Evolutionary conservation across 2,329 filamentous ascomycete genomes (phyloP).

Genomic region (Monilinia aucupariae): DNA sequence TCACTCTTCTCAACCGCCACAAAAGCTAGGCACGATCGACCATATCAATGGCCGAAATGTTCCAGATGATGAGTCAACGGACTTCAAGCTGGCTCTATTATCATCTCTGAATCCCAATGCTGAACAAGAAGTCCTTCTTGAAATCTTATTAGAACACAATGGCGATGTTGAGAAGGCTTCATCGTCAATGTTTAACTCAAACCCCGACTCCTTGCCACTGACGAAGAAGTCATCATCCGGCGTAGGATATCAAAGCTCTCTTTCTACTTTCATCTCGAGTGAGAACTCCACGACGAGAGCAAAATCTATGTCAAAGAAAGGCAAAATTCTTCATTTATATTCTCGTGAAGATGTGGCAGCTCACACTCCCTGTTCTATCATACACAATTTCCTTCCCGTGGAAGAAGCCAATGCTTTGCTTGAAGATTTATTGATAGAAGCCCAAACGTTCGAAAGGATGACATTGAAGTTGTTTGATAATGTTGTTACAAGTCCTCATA

Average conservation of each 20-base stretch:
- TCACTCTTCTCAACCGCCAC: conserved; percentile 16
- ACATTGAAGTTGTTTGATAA: conserved; percentile 86
- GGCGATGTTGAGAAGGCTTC: conserved; percentile 68
- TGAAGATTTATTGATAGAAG: conserved; percentile 68
- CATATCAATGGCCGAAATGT: conserved; percentile 29
- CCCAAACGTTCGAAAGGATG: conserved; percentile 61
- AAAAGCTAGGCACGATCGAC: neutral
- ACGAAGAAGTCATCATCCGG: conserved; percentile 30
- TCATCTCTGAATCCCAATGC: conserved; percentile 66
- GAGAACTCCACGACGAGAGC: conserved; percentile 38
- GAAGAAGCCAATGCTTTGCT: conserved; percentile 70
- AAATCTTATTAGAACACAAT: conserved; percentile 70
- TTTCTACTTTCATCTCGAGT: conserved; percentile 44
- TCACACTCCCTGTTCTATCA: conserved; percentile 84
- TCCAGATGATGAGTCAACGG: conserved; percentile 66
- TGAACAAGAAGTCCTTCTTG: conserved; percentile 64
- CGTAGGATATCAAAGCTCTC: conserved; percentile 57
- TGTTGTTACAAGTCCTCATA: conserved; percentile 79
- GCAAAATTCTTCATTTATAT: conserved; percentile 78
- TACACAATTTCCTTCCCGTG: conserved; percentile 79
- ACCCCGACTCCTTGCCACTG: conserved; percentile 19
- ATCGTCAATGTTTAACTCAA: conserved; percentile 44
- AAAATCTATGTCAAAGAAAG: conserved; percentile 62
- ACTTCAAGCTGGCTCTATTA: conserved; percentile 80
- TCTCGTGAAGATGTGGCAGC: conserved; percentile 73